Conservation (phyloP, 225 moss, liverwort and hornwort species). For the Sphagnum contortum region DNA sequence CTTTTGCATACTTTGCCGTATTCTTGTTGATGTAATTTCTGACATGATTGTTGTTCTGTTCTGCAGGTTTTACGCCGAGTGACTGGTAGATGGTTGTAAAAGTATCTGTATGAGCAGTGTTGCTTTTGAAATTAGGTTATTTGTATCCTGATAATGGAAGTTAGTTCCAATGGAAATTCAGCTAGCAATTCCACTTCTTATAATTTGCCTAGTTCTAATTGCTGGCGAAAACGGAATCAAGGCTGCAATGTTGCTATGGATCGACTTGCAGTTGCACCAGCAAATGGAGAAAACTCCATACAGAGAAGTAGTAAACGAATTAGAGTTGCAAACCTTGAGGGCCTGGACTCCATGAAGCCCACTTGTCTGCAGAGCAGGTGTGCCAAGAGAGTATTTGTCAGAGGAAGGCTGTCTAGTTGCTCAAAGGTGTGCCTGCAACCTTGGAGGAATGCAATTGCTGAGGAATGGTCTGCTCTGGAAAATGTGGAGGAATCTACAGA, state of each 20-base stretch:
- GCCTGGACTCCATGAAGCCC: neutral
- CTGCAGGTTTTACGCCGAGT: neutral
- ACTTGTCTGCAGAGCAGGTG: constrained; percentile 35
- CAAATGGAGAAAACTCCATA: constrained; percentile 10
- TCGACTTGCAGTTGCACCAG: neutral
- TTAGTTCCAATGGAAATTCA: constrained; percentile 2
- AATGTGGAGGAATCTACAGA: neutral
- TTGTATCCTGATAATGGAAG: constrained; percentile 8
- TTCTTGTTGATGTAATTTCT: too few relatives aligned
- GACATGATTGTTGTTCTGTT: neutral
- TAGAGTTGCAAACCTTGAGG: constrained; percentile 3
- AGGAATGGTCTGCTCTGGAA: constrained; percentile 1
- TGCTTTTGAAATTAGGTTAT: constrained; percentile 5
- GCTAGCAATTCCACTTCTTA: neutral
- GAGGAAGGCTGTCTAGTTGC: constrained; percentile 3
- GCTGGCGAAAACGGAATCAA: constrained; percentile 25
- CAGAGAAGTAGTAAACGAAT: constrained; percentile 21
- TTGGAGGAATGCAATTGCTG: neutral
- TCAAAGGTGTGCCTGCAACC: neutral
- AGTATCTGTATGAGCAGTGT: constrained; percentile 1
- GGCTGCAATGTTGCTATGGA: constrained; percentile 2
- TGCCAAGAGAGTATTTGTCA: constrained; percentile 8
- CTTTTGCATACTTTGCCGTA: too few relatives aligned
- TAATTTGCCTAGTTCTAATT: neutral
- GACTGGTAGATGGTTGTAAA: constrained; percentile 6